Evolutionary conservation across 2,329 filamentous ascomycete species (phyloP).

Genomic region (Didymella segeticola): DNA sequence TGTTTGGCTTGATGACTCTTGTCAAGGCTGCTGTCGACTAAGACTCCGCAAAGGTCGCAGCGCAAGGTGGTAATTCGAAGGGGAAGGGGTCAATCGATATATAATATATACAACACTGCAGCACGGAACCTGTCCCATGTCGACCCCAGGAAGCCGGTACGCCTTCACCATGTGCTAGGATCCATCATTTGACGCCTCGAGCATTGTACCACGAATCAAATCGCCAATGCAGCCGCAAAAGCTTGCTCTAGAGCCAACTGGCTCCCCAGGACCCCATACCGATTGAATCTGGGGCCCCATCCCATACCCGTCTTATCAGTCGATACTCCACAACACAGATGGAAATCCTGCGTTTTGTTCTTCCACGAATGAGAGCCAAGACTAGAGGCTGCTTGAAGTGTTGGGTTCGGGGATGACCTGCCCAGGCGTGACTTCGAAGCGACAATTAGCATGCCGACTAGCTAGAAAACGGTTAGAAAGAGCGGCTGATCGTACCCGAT

Average conservation of each 20-base stretch:
- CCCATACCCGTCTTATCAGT: conserved; percentile 19
- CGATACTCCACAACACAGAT: conserved; percentile 23
- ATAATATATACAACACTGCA: conserved; percentile 31
- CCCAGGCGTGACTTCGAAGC: conserved; percentile 19
- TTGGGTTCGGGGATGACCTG: conserved; percentile 13
- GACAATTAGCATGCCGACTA: conserved; percentile 22
- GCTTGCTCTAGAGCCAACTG: conserved; percentile 27
- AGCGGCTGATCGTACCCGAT: conserved; percentile 23
- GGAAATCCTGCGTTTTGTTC: conserved; percentile 20
- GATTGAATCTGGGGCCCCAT: conserved; percentile 36
- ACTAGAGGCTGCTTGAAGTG: conserved; percentile 11
- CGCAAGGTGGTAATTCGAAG: conserved; percentile 20
- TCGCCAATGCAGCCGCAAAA: conserved; percentile 27
- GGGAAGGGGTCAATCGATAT: conserved; percentile 12
- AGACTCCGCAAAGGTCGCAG: conserved; percentile 26
- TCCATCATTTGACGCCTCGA: conserved; percentile 16
- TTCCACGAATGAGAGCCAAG: conserved; percentile 38
- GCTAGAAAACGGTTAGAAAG: conserved; percentile 23
- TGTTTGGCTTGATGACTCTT: conserved; percentile 6
- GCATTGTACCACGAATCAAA: conserved; percentile 43
- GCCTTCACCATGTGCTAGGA: conserved; percentile 26
- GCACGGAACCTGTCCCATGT: conserved; percentile 25
- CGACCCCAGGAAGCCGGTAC: conserved; percentile 31
- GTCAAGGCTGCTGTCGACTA: conserved; percentile 13
- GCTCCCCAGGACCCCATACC: conserved; percentile 7